These are phyloP conservation scores for Aspergillus fijiensis DNA, from an alignment of 2,329 filamentous ascomycete genomes.

Conservation along the genomic window DNA sequence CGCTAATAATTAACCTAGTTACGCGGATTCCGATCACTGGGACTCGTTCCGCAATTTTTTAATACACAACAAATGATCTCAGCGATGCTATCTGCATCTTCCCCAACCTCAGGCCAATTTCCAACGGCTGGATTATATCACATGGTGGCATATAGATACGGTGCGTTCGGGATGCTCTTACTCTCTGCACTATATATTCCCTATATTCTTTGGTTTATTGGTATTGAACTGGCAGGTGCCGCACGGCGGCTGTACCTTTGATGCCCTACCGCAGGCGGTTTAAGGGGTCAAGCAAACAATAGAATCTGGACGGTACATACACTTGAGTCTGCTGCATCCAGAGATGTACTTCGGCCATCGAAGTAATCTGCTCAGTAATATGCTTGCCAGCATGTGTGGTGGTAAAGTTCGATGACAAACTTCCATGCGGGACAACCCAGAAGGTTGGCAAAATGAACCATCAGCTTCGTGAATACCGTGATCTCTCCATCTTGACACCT, in stretches of 20 bases:
- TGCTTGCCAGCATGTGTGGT: not conserved
- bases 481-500: not conserved
- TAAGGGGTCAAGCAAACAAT: not conserved
- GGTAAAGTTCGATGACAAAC: not conserved
- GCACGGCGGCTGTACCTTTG: not conserved
- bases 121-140: not conserved
- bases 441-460: not conserved
- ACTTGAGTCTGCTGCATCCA: not conserved
- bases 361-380: not conserved
- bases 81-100: not conserved
- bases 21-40: slow-evolving; percentile 83
- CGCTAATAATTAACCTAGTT: slow-evolving; percentile 45
- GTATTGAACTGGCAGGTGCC: not conserved
- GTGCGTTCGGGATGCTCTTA: not conserved
- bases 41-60: slow-evolving; percentile 80
- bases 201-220: not conserved
- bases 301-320: not conserved
- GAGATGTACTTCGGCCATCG: not conserved
- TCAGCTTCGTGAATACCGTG: not conserved
- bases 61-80: slow-evolving; percentile 70
- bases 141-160: not conserved
- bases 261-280: not conserved
- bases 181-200: not conserved
- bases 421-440: not conserved
- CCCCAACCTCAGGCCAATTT: not conserved